Evolutionary conservation across 2,329 filamentous ascomycete species (phyloP), one percentile per base, ranked within the genome.

Genomic region (Colletotrichum godetiae): DNA sequence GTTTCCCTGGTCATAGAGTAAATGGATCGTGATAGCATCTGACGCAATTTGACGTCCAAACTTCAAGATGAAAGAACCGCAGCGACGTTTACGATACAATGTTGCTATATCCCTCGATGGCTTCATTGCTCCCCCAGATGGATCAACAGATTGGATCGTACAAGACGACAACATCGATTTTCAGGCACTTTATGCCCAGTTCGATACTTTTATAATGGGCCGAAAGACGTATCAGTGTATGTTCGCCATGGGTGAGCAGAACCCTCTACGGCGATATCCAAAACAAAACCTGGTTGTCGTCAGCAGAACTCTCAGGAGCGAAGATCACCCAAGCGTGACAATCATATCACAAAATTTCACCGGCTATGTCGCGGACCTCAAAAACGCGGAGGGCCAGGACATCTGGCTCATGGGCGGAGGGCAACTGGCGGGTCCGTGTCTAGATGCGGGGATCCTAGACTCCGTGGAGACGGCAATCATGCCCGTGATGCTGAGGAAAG

Each of bases 331-430:
- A 0, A 13, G 61, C 0, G 75, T 82, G 8, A 82, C 79, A 1
- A 65, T 82, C 3, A 15, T 82, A 3, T 31, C 61, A 1, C 64
- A 70, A 2, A 75, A 74, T 6, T 73, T 77, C 19, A 42, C 78
- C 12, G 74, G 75, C 1, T 56, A 70, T 5, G 69, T 83, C 7
- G 58, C 64, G 24, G 22, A 66, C 7, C 55, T 80, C 1, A 81
- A 80, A 53, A 60, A 31, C 0, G n/a, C 64, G 10, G 52, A 65
- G 0, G 78, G 76, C 0, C 78, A 77, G 59, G 77, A 82, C 46
- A 78, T 83, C 6, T 84, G 82, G 82, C 75, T 83, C 0, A 82
- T 83, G 79, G 82, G 82, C 7, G 82, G 82, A 0, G 79, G 78
- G 0, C 66, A 75, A 55, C 74, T 84, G 24, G 80, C 78, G 29